phyloP scores from a whole-genome alignment of 1,284 basidiomycete species.

The Moesziomyces sp. region DNA sequence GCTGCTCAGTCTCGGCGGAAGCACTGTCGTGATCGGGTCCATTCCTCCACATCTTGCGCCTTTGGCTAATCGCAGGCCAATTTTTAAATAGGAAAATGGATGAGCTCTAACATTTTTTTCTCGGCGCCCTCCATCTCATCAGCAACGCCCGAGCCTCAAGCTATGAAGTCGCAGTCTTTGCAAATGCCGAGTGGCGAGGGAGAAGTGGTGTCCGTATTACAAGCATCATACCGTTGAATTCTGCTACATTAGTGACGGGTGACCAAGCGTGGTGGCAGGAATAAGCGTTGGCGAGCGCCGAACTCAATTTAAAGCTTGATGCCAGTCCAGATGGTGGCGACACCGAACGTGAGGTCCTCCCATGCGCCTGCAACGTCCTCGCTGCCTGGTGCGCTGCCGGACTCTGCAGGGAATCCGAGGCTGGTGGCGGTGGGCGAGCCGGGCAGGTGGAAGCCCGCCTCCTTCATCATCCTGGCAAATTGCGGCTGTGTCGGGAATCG shows the following conservation, averaged over 20 bases:
- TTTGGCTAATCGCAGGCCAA: too few species aligned
- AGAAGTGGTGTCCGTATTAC: slow-evolving; percentile 32
- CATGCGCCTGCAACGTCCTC: slow-evolving; percentile 58
- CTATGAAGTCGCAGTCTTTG: too few species aligned
- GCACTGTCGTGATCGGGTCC: too few species aligned
- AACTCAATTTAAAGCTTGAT: slow-evolving; percentile 36
- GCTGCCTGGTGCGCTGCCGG: slow-evolving; percentile 29
- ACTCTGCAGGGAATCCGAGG: slow-evolving; percentile 54
- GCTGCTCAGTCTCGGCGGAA: too few species aligned
- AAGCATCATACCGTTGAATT: slow-evolving; percentile 3
- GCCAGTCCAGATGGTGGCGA: slow-evolving; percentile 66
- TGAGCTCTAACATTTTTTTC: too few species aligned
- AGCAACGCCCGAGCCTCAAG: too few species aligned
- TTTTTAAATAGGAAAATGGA: too few species aligned
- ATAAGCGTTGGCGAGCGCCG: too few species aligned
- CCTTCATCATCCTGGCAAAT: slow-evolving; percentile 82
- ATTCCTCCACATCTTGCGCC: too few species aligned
- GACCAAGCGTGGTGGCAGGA: not conserved
- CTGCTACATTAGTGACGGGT: not conserved
- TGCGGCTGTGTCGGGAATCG: slow-evolving; percentile 89
- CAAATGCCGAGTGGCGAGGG: too few species aligned
- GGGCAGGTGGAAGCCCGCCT: slow-evolving; percentile 69
- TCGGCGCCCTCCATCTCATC: too few species aligned
- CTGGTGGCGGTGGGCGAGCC: slow-evolving; percentile 56
- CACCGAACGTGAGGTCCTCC: slow-evolving; percentile 65